A percentile compares a stretch with the other conserved stretches of the same genome.
These are phyloP conservation scores for Boletus subcaerulescens DNA, from an alignment of 768 basidiomycete species.

Conservation along the genomic window DNA sequence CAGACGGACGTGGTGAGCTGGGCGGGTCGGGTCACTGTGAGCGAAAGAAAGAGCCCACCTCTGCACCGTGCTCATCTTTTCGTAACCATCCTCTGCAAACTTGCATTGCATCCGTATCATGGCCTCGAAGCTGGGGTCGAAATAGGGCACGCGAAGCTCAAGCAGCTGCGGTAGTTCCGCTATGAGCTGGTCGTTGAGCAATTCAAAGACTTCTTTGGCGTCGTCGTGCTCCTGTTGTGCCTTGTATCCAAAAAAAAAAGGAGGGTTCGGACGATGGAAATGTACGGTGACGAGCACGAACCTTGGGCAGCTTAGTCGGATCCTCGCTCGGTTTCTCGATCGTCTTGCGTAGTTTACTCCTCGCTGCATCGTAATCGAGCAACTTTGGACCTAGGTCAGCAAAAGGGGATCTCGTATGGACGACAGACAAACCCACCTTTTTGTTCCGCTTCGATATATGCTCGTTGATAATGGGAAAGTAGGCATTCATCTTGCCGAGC, in stretches of 20 bases:
- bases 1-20: not conserved
- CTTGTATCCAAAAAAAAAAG: constrained; percentile 25
- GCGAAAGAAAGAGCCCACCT: constrained; percentile 40
- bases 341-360: constrained; percentile 85
- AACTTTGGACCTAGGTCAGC: constrained; percentile 47
- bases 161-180: constrained; percentile 87
- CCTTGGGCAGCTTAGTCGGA: constrained; percentile 84
- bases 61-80: constrained; percentile 93
- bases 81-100: constrained; percentile 97
- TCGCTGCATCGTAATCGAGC: constrained; percentile 91
- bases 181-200: constrained; percentile 91
- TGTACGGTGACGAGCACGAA: constrained; percentile 23
- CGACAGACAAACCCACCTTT: constrained; percentile 56
- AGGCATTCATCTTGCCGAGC: constrained; percentile 93
- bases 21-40: not conserved
- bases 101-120: constrained; percentile 98
- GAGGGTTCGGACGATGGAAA: not conserved
- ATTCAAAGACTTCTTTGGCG: constrained; percentile 88
- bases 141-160: constrained; percentile 94
- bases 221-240: constrained; percentile 97
- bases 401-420: not conserved
- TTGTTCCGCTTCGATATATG: constrained; percentile 94
- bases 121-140: constrained; percentile 97
- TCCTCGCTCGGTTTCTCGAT: constrained; percentile 94
- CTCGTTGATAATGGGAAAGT: constrained; percentile 91